Base-by-base conservation (phyloP, 495 filamentous ascomycete genomes). In the Aspergillus mulundensis region DNA sequence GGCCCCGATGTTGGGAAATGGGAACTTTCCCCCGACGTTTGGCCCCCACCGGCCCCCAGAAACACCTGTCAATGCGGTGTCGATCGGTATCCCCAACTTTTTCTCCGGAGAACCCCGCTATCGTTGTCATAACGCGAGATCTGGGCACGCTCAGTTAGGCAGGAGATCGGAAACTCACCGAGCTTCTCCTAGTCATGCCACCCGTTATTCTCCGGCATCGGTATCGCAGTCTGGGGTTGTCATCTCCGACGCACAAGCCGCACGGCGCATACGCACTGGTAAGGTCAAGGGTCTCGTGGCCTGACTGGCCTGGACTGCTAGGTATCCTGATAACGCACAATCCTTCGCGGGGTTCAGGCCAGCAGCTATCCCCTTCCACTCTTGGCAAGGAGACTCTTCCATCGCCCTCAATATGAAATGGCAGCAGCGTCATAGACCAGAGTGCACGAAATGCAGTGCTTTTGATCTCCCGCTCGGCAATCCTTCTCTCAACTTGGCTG, bases 121-220 rank as follows among this genome's bases (percentile, higher is more conserved):
- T 7, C 20, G 10, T 30, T 4, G 10, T 30, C 28, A 15, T 10
- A 36, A 4, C 3, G 32, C 12, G 32, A 36, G 8, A 36, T 36
- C 5, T 36, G 12, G 32, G 32, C 12, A 15, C 32, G 32, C 12
- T 14, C 5, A 18, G 32, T n/a, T 15, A n/a, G 48, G 34, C 0
- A 50, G 19, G 48, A 50, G 48, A 50, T 50, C 48, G 48, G 34
- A 50, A 40, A 40, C 34, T 40, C 32, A 25, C 48, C 34, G 34
- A 50, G 14, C 5, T 34, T 30, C 5, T 28, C 25, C 45, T 16
- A 40, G 34, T 50, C 48, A 50, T 50, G 46, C 46, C 25, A 40
- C 32, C 48, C 48, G 46, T 50, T 28, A 50, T 50, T 40, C 48
- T 34, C 34, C 48, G 32, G 32, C 1, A 38, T 15, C 15, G 5